Base-by-base conservation (phyloP, 331 rosid species). In the Spiraea crenata region DNA sequence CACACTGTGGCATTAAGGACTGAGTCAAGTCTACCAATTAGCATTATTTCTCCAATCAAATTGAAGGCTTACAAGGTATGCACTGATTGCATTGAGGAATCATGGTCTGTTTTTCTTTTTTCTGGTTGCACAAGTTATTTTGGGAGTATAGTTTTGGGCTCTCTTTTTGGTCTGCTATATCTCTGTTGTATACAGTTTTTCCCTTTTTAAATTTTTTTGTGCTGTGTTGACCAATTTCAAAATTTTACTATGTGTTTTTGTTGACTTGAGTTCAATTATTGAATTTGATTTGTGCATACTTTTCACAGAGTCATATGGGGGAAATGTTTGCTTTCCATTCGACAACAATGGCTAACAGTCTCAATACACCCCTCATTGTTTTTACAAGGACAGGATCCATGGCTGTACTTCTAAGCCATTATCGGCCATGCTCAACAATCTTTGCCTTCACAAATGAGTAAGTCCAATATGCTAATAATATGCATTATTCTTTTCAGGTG, bases 401-500 rank as follows among this genome's bases (percentile, higher is more conserved):
- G 97, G 96, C 98, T 68, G 60, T 90, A 68, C 85, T 87, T 71
- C 82, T 93, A 80, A 93, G 98, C 74, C 97, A 93, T 74, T 93
- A 88, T 72, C 83, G 87, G 63, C 97, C 99, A 58, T 54, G 69
- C 83, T 91, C 97, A 52, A 89, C 96, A 65, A 87, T 89, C 82
- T 93, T 93, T 85, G 97, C 99, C 79, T 91, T 93, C 90, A 93
- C 99, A 58, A 90, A 93, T 67, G 88, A 87, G 99, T 93, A 81
- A 91, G 97, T 84, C 57, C 70, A 52, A 50, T 67, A 15, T 70
- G 68, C 58, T 57, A 41, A 34, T 38, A 45, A 3, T 16, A 17
- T 65, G 65, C 9, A 19, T 17, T 40, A 52, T 67, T 68, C 35
- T 34, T 68, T 65, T 66, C 39, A 3, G 8, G 42, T 38, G 31